Percentiles rank a stretch among this genome's conserved stretches.
Conservation (phyloP, 169 alveolate species). For the Plasmodium reichenowi region DNA sequence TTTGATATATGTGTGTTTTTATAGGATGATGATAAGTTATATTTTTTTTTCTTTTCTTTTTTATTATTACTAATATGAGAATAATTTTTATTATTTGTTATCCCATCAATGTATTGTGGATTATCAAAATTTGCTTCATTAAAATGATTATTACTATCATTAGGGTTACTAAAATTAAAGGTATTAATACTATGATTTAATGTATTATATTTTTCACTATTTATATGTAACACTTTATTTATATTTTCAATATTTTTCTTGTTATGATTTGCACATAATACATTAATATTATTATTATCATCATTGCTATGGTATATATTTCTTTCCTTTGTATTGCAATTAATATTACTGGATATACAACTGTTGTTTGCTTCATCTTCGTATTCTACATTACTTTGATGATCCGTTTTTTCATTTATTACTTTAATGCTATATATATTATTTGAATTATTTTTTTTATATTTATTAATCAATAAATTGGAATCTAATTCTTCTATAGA, state of each 20-base stretch:
- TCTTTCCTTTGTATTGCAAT: no score
- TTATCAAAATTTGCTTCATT: neutral
- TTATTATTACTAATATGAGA: neutral
- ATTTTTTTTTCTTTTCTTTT: constrained; percentile 6
- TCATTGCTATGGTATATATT: neutral
- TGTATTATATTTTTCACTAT: neutral
- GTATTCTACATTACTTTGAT: neutral
- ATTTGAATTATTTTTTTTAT: constrained; percentile 8
- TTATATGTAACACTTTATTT: neutral
- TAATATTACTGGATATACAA: neutral
- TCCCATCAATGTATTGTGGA: neutral
- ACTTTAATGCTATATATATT: neutral
- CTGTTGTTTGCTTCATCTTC: constrained; percentile 3
- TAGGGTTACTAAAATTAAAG: neutral
- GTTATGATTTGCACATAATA: constrained; percentile 6
- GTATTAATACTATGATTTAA: neutral
- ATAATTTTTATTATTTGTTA: neutral
- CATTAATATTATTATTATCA: constrained; percentile 15
- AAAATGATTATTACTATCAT: neutral
- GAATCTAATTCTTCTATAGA: constrained; percentile 71
- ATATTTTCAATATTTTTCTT: neutral
- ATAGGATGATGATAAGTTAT: neutral
- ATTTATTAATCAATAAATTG: constrained; percentile 50
- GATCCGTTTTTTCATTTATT: neutral
- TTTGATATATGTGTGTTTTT: constrained; percentile 19